Base-by-base conservation (phyloP, 1,284 basidiomycete genomes). In the Cutaneotrichosporon sp. region DNA sequence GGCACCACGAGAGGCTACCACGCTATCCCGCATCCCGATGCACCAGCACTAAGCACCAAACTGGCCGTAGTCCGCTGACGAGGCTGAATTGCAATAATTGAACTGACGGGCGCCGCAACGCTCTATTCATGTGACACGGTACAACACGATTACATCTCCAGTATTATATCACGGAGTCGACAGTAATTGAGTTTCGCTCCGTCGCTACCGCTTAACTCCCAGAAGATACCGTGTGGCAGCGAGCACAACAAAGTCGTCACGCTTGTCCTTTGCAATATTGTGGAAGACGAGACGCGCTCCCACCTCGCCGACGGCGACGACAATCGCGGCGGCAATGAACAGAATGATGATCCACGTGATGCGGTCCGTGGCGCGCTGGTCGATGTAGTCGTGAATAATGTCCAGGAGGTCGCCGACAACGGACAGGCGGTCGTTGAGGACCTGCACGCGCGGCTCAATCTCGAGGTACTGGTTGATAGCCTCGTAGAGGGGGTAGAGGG, bases 341-440 rank as follows among this genome's bases (percentile, higher is more conserved):
- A 90, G 93, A 63, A 97, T 97, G 59, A 97, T 84, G 61, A 94
- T 90, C 89, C 89, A 91, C 4, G 90, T 92, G 63, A 93, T 89
- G n/a, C 88, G 79, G 63, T 90, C 84, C 87, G 93, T 94, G 9
- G 89, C 90, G 43, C 82, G 84, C 63, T 87, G 88, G 66, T 92
- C 93, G 48, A 96, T 76, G 68, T 96, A 90, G 64, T 94, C 90
- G 67, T 96, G 93, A 60, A 97, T 94, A 49, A 89, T 88, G 60
- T 89, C 87, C 49, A 93, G 80, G 71, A 93, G 81, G 76, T 90
- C 90, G 64, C 88, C 89, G 7, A 88, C 89, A 3, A 94, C 87
- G 0, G 84, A 84, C 38, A 96, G 76, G 55, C 90, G 86, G 71
- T 96, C 92, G 67, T 96, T 96, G 61, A 97, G 75, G 19, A 86